Base-by-base conservation (phyloP, 768 basidiomycete genomes). In the Coprinellus aureogranulatus region DNA sequence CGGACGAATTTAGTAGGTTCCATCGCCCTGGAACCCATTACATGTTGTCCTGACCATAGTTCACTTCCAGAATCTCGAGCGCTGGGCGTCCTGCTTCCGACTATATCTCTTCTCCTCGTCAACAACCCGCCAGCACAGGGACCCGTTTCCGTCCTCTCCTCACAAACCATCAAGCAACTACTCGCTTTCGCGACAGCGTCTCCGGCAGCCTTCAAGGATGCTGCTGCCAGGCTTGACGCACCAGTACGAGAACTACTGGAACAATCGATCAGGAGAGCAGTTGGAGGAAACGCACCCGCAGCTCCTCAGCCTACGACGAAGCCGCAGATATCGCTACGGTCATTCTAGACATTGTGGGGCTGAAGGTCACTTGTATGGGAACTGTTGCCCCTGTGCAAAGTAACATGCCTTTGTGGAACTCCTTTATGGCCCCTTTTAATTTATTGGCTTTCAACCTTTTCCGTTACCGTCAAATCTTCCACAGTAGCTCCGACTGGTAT, bases 131-230 rank as follows among this genome's bases (percentile, higher is more conserved):
- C 80, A 2, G 67, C 80, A 0, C 72, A 67, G 34, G 61, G 68
- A 11, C 45, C 64, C 3, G 66, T 66, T 0, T 65, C 63, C 14
- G 54, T 75, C 0, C 63, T 87, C 6, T 86, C 86, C 52, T 64
- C 78, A 0, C 81, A 85, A 58, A 84, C 85, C 2, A 78, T 91
- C 22, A 68, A 80, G 2, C 87, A 92, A 51, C 70, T 97, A 1
- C 71, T 98, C 27, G 71, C 77, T 1, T 87, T 91, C 57, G 94
- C 94, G 0, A 80, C 88, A 0, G 72, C 80, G 0, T 83, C 86
- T 2, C 89, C 95, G 0, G 67, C 74, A 3, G 82, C 88, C 12
- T 98, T 98, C 81, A 93, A 91, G 68, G 91, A 93, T 45, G 92
- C 89, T 1, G 88, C 90, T 2, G 79, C 75, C 9, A 84, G 81